Evolutionary conservation across 2,329 filamentous ascomycete genomes (phyloP), one percentile per base, ranked within the genome.

Genomic region (Pseudogymnoascus verrucosus): DNA sequence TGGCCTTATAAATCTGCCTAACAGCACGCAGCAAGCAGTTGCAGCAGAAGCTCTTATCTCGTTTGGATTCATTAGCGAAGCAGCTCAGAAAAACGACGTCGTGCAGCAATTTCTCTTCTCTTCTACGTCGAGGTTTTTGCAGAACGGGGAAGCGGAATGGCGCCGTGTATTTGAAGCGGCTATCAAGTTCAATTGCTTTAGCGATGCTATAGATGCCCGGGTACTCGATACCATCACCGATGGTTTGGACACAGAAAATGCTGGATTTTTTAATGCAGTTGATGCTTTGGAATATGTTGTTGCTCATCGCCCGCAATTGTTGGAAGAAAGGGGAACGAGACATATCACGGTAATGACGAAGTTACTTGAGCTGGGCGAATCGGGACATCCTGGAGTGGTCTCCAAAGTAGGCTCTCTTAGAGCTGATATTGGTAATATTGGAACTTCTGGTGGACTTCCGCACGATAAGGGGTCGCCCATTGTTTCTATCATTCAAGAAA

Each of bases 301-400:
- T 0, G 77, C 77, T 28, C 76, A 77, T 61, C 75, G 74, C 19
- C 79, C 81, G 0, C 71, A 76, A 4, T 66, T 83, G 0, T 72
- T 86, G 11, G 74, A 76, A 0, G 69, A 77, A 36, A 76, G 81
- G 19, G 77, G 80, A 5, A 73, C 76, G 1, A 69, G 78, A 2
- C 80, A 84, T 44, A 78, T 84, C 21, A 73, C 74, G 2, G 70
- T 87, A 0, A 78, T 86, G 34, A 78, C 81, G 0, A 79, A 79
- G 16, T 71, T 88, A 0, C 71, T 88, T 0, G 76, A 80, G 12
- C 69, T 87, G 5, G 82, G 79, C 3, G 85, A 88, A 67, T 74
- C 80, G 0, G 72, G 76, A 2, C 77, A 80, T 61, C 63, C 80
- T 12, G 63, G 62, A 12, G 62, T 71, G 26, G 66, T 65, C 6